Percentiles rank a stretch among this genome's conserved stretches.
Evolutionary conservation across 2,329 filamentous ascomycete species (phyloP).

Genomic region (Penicillium sp.): DNA sequence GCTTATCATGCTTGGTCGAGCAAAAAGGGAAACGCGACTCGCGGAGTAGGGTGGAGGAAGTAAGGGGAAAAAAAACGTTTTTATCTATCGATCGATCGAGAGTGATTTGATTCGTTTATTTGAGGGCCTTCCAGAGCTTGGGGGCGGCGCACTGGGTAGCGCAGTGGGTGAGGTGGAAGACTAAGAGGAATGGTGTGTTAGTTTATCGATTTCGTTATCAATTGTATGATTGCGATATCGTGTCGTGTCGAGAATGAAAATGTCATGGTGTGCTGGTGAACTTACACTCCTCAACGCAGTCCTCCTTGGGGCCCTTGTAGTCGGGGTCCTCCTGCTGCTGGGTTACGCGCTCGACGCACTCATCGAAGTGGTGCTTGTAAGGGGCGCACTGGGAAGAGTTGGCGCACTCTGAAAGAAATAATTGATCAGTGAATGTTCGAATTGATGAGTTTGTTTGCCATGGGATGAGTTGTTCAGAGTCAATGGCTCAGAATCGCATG

Average conservation of each 20-base stretch:
- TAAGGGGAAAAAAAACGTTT: too few relatives aligned
- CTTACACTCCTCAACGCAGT: slow-evolving; percentile 99
- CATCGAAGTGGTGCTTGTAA: slow-evolving; percentile 94
- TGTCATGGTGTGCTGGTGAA: too few relatives aligned
- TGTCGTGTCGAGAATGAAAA: neutral
- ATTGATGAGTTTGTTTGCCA: too few relatives aligned
- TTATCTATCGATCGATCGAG: too few relatives aligned
- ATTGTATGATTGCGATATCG: neutral
- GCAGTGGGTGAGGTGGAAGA: slow-evolving; percentile 98
- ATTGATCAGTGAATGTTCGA: too few relatives aligned
- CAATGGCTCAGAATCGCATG: slow-evolving; percentile 1
- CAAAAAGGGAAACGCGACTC: too few relatives aligned
- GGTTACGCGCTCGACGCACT: slow-evolving; percentile 92
- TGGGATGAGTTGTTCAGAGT: too few relatives aligned
- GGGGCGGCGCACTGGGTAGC: slow-evolving; percentile 84
- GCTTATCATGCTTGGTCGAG: too few relatives aligned
- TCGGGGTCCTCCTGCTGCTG: slow-evolving; percentile 58
- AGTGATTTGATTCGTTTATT: slow-evolving; percentile 62
- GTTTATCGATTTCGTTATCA: too few relatives aligned
- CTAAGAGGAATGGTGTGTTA: too few relatives aligned
- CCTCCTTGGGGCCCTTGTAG: slow-evolving; percentile 68
- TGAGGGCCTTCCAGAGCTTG: slow-evolving; percentile 87
- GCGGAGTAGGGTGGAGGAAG: too few relatives aligned
- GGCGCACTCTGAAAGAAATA: slow-evolving; percentile 62
- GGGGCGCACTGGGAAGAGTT: slow-evolving; percentile 75